Base-by-base conservation (phyloP, 306 rosid species). In the Inga laurina region DNA sequence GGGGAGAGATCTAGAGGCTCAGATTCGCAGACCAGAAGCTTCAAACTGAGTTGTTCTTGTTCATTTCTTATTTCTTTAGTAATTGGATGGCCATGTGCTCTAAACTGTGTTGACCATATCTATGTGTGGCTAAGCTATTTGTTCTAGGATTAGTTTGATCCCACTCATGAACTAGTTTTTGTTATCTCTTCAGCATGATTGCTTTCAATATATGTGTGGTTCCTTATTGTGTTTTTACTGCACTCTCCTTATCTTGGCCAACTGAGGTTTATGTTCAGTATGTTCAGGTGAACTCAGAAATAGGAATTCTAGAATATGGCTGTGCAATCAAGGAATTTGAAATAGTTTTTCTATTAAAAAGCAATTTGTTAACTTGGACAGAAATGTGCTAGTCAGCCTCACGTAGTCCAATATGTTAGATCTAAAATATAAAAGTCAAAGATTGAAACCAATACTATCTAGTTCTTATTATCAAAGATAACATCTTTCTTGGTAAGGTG, bases 401-500 rank as follows among this genome's bases (percentile, higher is more conserved):
- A 49, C 56, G 1, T 13, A 15, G 56, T 49, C 56, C 3, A 49
- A 49, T 49, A 49, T 49, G 56, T 49, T 49, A 12, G 56, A 14
- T 49, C 56, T 49, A 49, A 49, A 18, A 49, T 30, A 39, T 73
- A 73, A 27, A 30, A 52, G 18, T 51, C 35, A 10, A 75, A 10
- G 68, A 52, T 37, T 54, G 78, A 34, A 51, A 74, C 66, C 3
- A 15, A 35, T 18, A 51, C 67, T 24, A 16, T 46, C 56, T 44
- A 15, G 62, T 78, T 72, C 43, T 6, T 61, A 72, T 71, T 61
- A 46, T 59, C 67, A 48, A 77, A 12, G 74, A 76, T 41, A 56
- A 62, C 14, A 12, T 61, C 37, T 30, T 67, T 46, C 65, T 75
- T 79, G 64, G 73, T 32, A 18, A n/a, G 34, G 19, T 8, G n/a